Evolutionary conservation across 179 eudicot species (phyloP).

Genomic region (Vitellaria paradoxa): DNA sequence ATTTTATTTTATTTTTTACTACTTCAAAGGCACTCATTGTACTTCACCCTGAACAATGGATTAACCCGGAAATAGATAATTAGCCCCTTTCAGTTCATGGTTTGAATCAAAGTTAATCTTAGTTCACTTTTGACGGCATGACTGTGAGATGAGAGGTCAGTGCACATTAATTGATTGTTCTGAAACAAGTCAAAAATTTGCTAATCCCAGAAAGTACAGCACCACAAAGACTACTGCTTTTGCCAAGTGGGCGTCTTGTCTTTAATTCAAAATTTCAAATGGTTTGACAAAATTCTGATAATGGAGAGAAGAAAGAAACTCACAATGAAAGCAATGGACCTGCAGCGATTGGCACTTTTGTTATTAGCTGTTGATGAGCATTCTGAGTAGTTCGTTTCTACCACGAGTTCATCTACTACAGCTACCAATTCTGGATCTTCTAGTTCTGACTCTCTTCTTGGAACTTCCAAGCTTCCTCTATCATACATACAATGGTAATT

Average conservation of each 20-base stretch:
- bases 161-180: too few relatives aligned
- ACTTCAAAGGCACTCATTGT: too few relatives aligned
- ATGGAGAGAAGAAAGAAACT: slow-evolving; percentile 20
- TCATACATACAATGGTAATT: not conserved
- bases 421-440: slow-evolving; percentile 22
- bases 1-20: too few relatives aligned
- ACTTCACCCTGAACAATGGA: too few relatives aligned
- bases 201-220: not conserved
- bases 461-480: slow-evolving; percentile 54
- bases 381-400: slow-evolving; percentile 22
- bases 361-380: slow-evolving; percentile 40
- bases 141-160: too few relatives aligned
- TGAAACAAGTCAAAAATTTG: too few relatives aligned
- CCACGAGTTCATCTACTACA: slow-evolving; percentile 17
- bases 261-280: not conserved
- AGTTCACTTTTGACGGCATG: too few relatives aligned
- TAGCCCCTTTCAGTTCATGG: too few relatives aligned
- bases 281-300: not conserved
- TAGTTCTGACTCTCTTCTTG: slow-evolving; percentile 37
- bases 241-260: not conserved
- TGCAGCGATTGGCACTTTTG: slow-evolving; percentile 52
- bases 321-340: slow-evolving; percentile 64
- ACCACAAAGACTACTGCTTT: not conserved
- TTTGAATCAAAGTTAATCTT: too few relatives aligned
- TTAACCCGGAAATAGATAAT: too few relatives aligned